Evolutionary conservation across 1,284 basidiomycete species (phyloP).

Genomic region (Ganoderma boninense): DNA sequence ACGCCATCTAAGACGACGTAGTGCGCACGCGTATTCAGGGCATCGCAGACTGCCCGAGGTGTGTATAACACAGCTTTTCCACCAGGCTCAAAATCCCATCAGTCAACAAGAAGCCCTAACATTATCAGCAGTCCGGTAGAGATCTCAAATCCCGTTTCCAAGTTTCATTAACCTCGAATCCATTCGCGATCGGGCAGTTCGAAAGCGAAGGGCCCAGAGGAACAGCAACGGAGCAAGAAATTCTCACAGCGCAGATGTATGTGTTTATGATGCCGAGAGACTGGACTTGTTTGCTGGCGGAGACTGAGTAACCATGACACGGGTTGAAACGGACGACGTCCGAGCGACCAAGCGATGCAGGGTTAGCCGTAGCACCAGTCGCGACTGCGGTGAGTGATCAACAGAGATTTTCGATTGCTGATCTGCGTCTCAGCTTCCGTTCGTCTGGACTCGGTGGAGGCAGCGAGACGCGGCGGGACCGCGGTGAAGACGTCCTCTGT

Average conservation of each 20-base stretch:
- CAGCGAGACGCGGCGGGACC: neutral
- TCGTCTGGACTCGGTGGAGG: neutral
- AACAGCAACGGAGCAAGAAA: neutral
- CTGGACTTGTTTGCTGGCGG: neutral
- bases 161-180: neutral
- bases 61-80: neutral
- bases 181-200: too few species aligned
- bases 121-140: neutral
- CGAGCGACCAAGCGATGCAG: neutral
- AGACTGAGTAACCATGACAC: neutral
- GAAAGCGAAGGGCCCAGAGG: neutral
- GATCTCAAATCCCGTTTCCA: neutral
- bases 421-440: neutral
- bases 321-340: neutral
- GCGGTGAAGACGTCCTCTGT: constrained; percentile 1
- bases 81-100: too few species aligned
- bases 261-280: neutral
- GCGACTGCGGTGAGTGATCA: neutral
- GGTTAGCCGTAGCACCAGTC: neutral
- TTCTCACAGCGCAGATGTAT: neutral
- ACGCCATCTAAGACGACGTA: neutral
- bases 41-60: neutral
- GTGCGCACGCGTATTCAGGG: too few species aligned
- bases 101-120: neutral
- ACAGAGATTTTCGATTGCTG: neutral